Base-by-base conservation (phyloP, 768 basidiomycete genomes). In the Calocybe cyanea region DNA sequence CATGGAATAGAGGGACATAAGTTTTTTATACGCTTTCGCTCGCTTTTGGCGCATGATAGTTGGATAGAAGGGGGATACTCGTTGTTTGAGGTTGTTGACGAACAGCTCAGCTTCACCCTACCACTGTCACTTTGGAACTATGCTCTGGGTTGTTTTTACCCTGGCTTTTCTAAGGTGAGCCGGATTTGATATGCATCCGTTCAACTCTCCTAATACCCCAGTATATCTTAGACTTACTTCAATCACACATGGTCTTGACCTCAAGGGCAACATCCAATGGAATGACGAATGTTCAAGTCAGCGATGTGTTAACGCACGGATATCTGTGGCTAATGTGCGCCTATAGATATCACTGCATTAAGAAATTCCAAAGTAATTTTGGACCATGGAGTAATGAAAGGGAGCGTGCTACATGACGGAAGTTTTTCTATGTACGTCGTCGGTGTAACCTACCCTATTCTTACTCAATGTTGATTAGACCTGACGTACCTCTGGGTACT, bases 1-100 rank as follows among this genome's bases (percentile, higher is more conserved):
- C 63, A 86, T 77, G 50, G 76, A 79, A 62, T 97, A 97, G 39
- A 94, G 69, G 13, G 82, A 76, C 94, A 99, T 98, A 43, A 95
- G 86, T 62, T 92, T 92, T 54, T 86, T 80, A 67, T 97, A 97
- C 0, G 85, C 80, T 66, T 99, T 99, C 20, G 93, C 92, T 62
- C 96, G 78, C 68, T 91, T 96, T 69, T 96, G 92, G 45, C 93
- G 76, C 96, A 99, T 99, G 48, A 54, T 68, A 11, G 20, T 4
- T 7, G 33, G 13, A 19, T 9, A 37, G 25, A 28, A 18, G 23
- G 7, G 17, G 23, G 37, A 50, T 42, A 32, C 34, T 49, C 15
- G 34, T 28, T 58, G 44, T 59, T 54, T 62, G 50, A 38, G 41
- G 46, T 37, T 57, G 42, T 55, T 59, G 43, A 45, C 25, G 31